Conservation (phyloP, 2,329 filamentous ascomycete genomes). For the Chaetomiaceae sp. region DNA sequence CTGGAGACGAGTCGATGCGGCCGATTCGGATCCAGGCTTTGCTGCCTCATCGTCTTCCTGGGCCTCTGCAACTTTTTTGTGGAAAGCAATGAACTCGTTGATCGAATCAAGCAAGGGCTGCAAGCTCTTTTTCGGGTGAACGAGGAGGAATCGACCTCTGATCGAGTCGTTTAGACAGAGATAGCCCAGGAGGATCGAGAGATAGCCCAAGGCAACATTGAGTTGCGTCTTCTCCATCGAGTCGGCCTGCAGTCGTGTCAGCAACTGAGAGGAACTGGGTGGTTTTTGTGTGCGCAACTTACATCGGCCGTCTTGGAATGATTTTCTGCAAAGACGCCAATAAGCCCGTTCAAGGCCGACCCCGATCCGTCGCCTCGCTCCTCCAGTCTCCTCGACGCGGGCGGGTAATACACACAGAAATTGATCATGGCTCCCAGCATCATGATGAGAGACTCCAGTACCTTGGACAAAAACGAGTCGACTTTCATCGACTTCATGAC, state of each 20-base stretch:
- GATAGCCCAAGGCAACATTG: conserved; percentile 81
- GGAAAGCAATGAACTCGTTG: conserved; percentile 49
- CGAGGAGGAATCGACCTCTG: conserved; percentile 39
- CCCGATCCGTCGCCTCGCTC: conserved; percentile 35
- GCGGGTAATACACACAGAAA: conserved; percentile 70
- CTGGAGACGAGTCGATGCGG: conserved; percentile 37
- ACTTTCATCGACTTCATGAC: conserved; percentile 45
- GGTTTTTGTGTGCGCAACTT: conserved; percentile 32
- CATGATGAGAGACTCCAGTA: conserved; percentile 69
- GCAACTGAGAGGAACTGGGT: neutral
- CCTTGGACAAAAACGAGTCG: conserved; percentile 44
- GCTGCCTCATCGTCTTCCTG: conserved; percentile 32
- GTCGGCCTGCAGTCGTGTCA: conserved; percentile 50
- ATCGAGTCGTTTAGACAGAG: conserved; percentile 57
- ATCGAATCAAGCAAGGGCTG: conserved; percentile 47
- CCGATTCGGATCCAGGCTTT: conserved; percentile 29
- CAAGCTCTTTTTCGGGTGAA: conserved; percentile 41
- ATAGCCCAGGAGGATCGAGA: conserved; percentile 79
- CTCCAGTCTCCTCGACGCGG: conserved; percentile 49
- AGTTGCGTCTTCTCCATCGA: conserved; percentile 70
- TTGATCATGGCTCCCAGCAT: conserved; percentile 83
- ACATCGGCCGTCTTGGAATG: conserved; percentile 64
- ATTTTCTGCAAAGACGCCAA: conserved; percentile 63
- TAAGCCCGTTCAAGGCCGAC: conserved; percentile 53
- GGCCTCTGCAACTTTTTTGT: conserved; percentile 44